A percentile compares a stretch with the other conserved stretches of the same genome.
These are phyloP conservation scores for Diddensiella santjacobensis DNA, from an alignment of 805 yeast species.

Conservation along the genomic window DNA sequence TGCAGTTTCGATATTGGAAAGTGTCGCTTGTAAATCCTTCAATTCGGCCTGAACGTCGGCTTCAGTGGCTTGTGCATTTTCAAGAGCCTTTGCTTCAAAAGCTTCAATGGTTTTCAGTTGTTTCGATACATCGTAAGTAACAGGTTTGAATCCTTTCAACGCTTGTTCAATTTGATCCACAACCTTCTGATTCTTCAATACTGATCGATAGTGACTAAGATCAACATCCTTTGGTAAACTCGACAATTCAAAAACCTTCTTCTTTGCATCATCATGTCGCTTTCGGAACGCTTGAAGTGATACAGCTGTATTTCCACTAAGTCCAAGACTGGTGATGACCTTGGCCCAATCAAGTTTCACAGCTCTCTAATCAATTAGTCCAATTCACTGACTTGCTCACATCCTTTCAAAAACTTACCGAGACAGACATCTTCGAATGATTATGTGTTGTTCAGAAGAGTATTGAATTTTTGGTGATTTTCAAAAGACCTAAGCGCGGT, in stretches of 20 bases:
- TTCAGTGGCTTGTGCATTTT: slow-evolving; percentile 93
- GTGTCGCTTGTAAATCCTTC: slow-evolving; percentile 77
- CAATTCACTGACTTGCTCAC: background rate
- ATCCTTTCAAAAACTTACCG: slow-evolving; percentile 9
- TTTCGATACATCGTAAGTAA: slow-evolving; percentile 78
- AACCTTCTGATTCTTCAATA: slow-evolving; percentile 76
- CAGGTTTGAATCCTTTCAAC: slow-evolving; percentile 73
- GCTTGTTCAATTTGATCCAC: slow-evolving; percentile 78
- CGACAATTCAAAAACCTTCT: slow-evolving; percentile 65
- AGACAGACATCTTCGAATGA: slow-evolving; percentile 13
- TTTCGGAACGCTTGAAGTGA: slow-evolving; percentile 90
- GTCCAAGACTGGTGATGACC: slow-evolving; percentile 80
- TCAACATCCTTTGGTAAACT: slow-evolving; percentile 75
- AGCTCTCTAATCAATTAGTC: slow-evolving; percentile 39
- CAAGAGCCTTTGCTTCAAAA: slow-evolving; percentile 92
- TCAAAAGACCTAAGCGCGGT: no score
- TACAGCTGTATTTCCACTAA: slow-evolving; percentile 87
- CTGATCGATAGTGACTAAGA: slow-evolving; percentile 72
- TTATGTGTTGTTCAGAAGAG: no score
- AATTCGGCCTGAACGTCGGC: slow-evolving; percentile 82
- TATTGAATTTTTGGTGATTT: no score
- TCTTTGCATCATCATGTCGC: slow-evolving; percentile 97
- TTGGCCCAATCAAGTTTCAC: slow-evolving; percentile 94
- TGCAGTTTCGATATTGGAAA: slow-evolving; percentile 91
- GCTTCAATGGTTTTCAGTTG: slow-evolving; percentile 89